Evolutionary conservation across 345 rosid genomes (phyloP), one percentile per base, ranked within the genome.

Genomic region (Camelina laxa): DNA sequence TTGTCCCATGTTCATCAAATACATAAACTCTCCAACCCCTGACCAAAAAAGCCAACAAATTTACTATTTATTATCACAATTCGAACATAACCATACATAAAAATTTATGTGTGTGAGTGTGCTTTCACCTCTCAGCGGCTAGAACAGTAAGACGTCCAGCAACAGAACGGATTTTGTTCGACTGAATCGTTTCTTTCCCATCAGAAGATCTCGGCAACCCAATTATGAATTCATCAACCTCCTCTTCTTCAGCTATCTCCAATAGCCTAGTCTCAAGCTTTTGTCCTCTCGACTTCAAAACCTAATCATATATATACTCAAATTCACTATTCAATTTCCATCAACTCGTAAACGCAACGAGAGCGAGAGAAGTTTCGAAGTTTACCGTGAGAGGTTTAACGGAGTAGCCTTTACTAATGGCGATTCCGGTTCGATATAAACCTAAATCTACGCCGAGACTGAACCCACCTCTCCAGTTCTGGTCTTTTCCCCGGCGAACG

Each of bases 11-110:
- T 71, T 93, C 98, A 84, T 93, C 92, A 71, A 82, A 88, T 27
- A 93, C 85, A 83, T 89, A 93, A 62, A 93, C 96, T 66, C 97
- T 88, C 91, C 88, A 88, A 49, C 98, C 96, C 81, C 97, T 93
- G 71, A 30, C 30, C 30, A 81, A 75, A 73, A 75, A 73, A 4
- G 13, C 59, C 75, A 50, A 30, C 7, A 9, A 22, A 6, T 68
- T 79, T 30, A 80, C 58, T 15, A 60, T 38, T 33, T 42, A n/a
- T 31, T 0, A 39, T 31, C 56, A 70, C 36, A 30, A 20, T 14
- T 11, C 19, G 9, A 24, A 13, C 0, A 66, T 24, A 20, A 3
- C 1, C 6, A 14, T 1, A 22, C 13, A 45, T 45, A 4, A 14
- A 2, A 14, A 17, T 16, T 14, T 20, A 33, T 44, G 33, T 30